Base-by-base conservation (phyloP, 2,329 filamentous ascomycete species). In the Cordyceps javanica region DNA sequence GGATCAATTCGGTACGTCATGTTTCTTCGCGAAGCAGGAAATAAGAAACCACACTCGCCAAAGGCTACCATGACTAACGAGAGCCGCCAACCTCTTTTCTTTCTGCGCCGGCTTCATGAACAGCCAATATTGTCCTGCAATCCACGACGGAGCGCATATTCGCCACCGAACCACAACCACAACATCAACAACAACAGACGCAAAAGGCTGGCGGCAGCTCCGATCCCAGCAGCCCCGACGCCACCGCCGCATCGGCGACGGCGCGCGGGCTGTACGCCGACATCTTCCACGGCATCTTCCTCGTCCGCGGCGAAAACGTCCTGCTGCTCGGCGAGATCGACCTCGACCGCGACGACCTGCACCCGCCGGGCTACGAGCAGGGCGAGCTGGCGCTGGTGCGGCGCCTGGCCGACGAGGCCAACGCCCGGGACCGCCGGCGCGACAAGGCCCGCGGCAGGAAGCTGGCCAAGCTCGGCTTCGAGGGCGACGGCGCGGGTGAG, bases 281-380 rank as follows among this genome's bases (percentile, higher is more conserved):
- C 70, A 83, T 96, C 60, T 80, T 85, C 11, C 85, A 91, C 59
- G 94, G 94, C 51, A 85, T 96, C 62, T 97, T 94, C 75, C 82
- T 97, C 36, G 90, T 99, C 46, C 82, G 94, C 59, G 94, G 94
- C 64, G 94, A 99, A 76, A 99, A 99, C 71, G 94, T 99, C n/a
- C 80, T 96, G 53, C 79, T 99, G 45, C 82, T 97, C 19, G 94
- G 94, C 38, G 95, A 97, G 74, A 96, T 99, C 66, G 94, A 99
- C 71, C 83, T 99, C 25, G 94, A 99, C 77, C 91, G 89, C 68
- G 94, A 99, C 73, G 94, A 99, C 71, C 87, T 95, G 59, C 79
- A 90, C 19, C 80, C 91, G 14, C 91, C 90, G 1, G 85, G 86
- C 32, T 91, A 88, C 62, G 76, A 83, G 66, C 68, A 71, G 62